phyloP scores from a whole-genome alignment of 2,329 filamentous ascomycete species.

The Curvularia verruculosa region DNA sequence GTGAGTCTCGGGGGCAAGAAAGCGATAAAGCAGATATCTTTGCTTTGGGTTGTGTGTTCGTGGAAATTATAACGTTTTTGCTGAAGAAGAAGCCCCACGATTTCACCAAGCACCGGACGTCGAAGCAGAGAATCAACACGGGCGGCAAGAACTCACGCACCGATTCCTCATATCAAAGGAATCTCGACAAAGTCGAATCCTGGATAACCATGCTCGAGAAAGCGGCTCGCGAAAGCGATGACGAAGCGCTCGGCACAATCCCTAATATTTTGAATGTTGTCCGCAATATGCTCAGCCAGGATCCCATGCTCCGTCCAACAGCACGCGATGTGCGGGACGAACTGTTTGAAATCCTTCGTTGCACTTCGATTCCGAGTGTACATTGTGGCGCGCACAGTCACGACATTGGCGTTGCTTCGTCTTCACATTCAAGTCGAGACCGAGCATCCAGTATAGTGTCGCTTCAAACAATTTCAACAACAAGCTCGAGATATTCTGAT shows the following conservation, averaged over 20 bases:
- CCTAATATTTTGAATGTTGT: constrained; percentile 51
- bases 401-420: constrained; percentile 33
- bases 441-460: constrained; percentile 38
- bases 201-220: constrained; percentile 70
- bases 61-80: constrained; percentile 73
- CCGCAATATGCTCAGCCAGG: constrained; percentile 51
- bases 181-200: constrained; percentile 69
- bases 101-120: constrained; percentile 69
- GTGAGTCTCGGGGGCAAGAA: constrained; percentile 39
- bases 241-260: constrained; percentile 49
- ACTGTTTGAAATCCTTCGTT: constrained; percentile 40
- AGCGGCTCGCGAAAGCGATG: constrained; percentile 56
- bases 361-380: constrained; percentile 41
- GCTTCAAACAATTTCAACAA: constrained; percentile 38
- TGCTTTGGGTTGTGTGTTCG: constrained; percentile 73
- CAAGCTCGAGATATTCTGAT: constrained; percentile 34
- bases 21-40: constrained; percentile 68
- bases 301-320: constrained; percentile 50
- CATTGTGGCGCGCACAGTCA: constrained; percentile 46
- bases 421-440: constrained; percentile 36
- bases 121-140: constrained; percentile 63
- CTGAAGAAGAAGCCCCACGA: constrained; percentile 70
- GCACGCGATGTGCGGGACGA: constrained; percentile 52
- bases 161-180: constrained; percentile 75
- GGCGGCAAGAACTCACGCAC: constrained; percentile 61